These are phyloP conservation scores for Pseudogymnoascus sp. DNA, from an alignment of 2,329 filamentous ascomycete species.

Conservation along the genomic window DNA sequence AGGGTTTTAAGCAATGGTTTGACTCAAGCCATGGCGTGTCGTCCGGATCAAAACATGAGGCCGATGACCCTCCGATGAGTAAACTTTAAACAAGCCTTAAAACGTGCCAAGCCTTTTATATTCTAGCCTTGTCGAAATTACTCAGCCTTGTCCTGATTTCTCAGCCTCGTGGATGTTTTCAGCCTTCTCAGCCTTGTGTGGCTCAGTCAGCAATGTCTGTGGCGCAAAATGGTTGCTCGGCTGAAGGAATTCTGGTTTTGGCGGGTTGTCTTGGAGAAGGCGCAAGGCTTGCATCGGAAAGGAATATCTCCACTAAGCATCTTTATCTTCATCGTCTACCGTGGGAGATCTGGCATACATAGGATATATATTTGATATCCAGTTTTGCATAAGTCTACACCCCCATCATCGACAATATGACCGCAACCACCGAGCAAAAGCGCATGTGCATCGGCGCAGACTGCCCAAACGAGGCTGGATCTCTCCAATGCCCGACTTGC, in stretches of 20 bases:
- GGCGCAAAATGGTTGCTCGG: background rate
- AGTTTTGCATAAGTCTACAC: background rate
- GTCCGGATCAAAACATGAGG: background rate
- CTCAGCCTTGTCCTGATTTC: background rate
- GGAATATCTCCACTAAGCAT: background rate
- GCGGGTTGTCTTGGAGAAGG: background rate
- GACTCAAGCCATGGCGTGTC: background rate
- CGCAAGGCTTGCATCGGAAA: background rate
- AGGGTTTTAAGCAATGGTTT: background rate
- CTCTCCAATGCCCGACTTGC: constrained; percentile 89
- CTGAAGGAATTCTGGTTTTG: background rate
- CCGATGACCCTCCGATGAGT: background rate
- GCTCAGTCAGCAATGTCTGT: background rate
- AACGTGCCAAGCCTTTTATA: background rate
- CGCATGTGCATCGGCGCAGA: constrained; percentile 73
- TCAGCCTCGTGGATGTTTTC: background rate
- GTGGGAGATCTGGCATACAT: background rate
- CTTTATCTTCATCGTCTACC: background rate
- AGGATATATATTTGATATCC: background rate
- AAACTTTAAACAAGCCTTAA: background rate
- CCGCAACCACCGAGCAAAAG: constrained; percentile 29
- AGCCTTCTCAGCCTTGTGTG: background rate
- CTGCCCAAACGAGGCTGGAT: constrained; percentile 78
- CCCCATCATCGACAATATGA: background rate
- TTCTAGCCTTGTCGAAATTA: background rate